Evolutionary conservation across 768 basidiomycete species (phyloP).

Genomic region (Trametopsis cervina): DNA sequence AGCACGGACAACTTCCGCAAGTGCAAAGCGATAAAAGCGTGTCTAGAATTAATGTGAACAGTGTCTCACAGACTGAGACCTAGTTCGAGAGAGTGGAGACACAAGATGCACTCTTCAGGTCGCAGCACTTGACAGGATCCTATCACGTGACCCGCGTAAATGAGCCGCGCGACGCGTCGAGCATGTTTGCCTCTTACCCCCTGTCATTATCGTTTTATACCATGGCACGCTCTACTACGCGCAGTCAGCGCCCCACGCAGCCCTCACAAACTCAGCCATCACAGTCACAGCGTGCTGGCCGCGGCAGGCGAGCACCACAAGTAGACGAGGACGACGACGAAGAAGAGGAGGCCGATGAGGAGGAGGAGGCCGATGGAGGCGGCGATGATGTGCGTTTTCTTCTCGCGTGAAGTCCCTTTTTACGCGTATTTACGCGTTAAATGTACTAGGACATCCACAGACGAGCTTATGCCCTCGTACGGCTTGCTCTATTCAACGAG

Average conservation of each 20-base stretch:
- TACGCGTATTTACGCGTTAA: not conserved
- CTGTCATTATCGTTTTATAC: not conserved
- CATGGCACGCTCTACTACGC: constrained; percentile 29
- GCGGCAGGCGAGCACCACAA: constrained; percentile 22
- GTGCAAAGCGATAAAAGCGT: too few species aligned
- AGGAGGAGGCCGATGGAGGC: constrained; percentile 21
- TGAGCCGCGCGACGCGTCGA: too few species aligned
- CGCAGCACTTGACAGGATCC: too few species aligned
- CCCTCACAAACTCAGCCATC: constrained; percentile 36
- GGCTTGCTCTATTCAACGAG: constrained; percentile 78
- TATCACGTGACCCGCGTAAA: too few species aligned
- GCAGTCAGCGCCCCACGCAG: constrained; percentile 34
- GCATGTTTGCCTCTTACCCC: not conserved
- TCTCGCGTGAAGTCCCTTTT: not conserved
- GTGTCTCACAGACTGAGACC: too few species aligned
- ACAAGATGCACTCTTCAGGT: too few species aligned
- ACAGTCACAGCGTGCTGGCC: constrained; percentile 17
- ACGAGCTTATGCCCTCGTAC: constrained; percentile 65
- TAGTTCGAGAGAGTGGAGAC: too few species aligned
- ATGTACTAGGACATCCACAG: constrained; percentile 48
- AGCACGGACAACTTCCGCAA: too few species aligned
- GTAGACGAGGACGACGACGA: constrained; percentile 26
- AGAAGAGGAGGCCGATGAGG: constrained; percentile 31
- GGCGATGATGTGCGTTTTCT: not conserved
- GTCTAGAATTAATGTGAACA: too few species aligned